phyloP scores from a whole-genome alignment of 208 protist genomes.

The Trypanosoma boissoni region DNA sequence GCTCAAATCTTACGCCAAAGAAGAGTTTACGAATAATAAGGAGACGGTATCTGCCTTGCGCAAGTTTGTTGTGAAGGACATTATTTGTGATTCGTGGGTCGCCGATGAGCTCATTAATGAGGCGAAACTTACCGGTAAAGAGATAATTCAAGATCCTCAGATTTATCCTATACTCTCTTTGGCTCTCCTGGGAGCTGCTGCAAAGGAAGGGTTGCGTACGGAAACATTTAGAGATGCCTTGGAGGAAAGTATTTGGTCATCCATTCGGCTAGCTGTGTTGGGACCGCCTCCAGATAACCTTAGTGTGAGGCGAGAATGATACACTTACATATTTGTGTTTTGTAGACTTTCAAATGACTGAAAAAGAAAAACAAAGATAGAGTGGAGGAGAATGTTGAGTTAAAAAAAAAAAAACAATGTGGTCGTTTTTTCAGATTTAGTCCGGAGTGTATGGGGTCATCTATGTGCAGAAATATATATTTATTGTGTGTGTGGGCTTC shows the following conservation, averaged over 20 bases:
- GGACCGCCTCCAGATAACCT: conserved; percentile 37
- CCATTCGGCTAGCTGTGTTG: conserved; percentile 53
- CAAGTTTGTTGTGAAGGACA: conserved; percentile 62
- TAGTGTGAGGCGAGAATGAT: neutral
- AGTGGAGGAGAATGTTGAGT: too few relatives aligned
- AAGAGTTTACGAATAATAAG: conserved; percentile 57
- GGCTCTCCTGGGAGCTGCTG: conserved; percentile 36
- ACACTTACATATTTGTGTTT: neutral
- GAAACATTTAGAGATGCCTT: conserved; percentile 38
- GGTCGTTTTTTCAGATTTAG: too few relatives aligned
- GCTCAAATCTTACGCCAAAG: conserved; percentile 55
- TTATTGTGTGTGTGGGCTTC: too few relatives aligned
- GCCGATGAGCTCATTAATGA: conserved; percentile 77
- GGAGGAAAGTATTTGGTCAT: conserved; percentile 20
- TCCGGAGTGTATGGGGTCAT: too few relatives aligned
- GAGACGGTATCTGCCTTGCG: conserved; percentile 44
- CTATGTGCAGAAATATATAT: too few relatives aligned
- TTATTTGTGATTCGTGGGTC: conserved; percentile 81
- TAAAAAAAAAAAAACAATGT: too few relatives aligned
- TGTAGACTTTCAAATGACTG: neutral
- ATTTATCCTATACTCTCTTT: conserved; percentile 58
- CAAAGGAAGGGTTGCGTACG: conserved; percentile 33
- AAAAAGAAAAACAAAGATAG: too few relatives aligned
- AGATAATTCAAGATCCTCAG: conserved; percentile 45
- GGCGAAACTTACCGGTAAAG: conserved; percentile 42